These are phyloP conservation scores for Penicillium samsonianum DNA, from an alignment of 495 filamentous ascomycete genomes.

Conservation along the genomic window DNA sequence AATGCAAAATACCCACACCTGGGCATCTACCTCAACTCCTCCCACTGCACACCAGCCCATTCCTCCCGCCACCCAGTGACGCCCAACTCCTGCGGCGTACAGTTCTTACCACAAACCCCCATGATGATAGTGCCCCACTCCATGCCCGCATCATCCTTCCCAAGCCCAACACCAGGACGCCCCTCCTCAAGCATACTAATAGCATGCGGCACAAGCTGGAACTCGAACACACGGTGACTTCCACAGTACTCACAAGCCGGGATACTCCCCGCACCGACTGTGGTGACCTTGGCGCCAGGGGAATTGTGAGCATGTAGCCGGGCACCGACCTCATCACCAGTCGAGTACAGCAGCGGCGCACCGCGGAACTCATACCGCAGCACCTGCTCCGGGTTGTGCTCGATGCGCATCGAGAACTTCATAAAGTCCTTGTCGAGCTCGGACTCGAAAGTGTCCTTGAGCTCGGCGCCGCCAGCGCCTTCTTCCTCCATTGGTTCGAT, in stretches of 20 bases:
- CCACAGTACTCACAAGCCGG: conserved; percentile 79
- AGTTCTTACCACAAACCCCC: conserved; percentile 77
- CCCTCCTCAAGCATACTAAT: conserved; percentile 87
- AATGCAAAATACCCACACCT: neutral
- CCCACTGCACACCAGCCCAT: conserved; percentile 98
- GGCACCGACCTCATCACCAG: conserved; percentile 71
- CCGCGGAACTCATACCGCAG: conserved; percentile 91
- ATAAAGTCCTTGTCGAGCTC: conserved; percentile 86
- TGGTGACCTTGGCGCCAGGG: conserved; percentile 28
- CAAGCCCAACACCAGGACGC: conserved; percentile 60
- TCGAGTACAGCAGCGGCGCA: conserved; percentile 76
- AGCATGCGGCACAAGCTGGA: conserved; percentile 87
- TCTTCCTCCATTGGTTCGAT: conserved; percentile 60
- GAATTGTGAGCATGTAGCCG: conserved; percentile 48
- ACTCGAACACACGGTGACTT: conserved; percentile 76
- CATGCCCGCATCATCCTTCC: conserved; percentile 74
- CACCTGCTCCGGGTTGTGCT: conserved; percentile 91
- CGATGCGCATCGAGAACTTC: conserved; percentile 79
- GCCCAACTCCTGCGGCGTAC: conserved; percentile 54
- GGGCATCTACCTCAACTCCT: conserved; percentile 57
- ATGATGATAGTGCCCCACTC: conserved; percentile 97
- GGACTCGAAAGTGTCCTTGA: conserved; percentile 82
- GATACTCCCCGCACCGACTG: conserved; percentile 45
- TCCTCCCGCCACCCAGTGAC: conserved; percentile 79
- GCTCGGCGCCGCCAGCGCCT: conserved; percentile 57